Conservation (phyloP, 306 rosid genomes). For the Lithocarpus polystachyus region DNA sequence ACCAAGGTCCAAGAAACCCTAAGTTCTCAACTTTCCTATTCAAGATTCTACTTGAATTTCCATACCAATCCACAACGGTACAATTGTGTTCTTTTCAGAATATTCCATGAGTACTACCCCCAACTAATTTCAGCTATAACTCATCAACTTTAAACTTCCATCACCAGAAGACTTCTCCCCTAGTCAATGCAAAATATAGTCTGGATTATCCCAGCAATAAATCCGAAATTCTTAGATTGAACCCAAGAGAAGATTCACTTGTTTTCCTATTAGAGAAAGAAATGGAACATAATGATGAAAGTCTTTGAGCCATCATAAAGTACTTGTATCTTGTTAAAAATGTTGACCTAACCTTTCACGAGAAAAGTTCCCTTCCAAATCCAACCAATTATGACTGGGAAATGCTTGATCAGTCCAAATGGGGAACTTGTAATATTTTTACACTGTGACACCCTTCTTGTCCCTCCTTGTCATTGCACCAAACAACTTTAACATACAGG, state of each 20-base stretch:
- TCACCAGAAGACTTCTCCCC: background rate
- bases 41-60: too few species aligned
- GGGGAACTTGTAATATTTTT: background rate
- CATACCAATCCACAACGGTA: too few species aligned
- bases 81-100: too few species aligned
- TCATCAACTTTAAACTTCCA: background rate
- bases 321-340: background rate
- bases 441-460: background rate
- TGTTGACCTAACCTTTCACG: background rate
- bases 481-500: background rate
- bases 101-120: background rate
- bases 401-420: background rate
- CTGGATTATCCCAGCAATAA: background rate
- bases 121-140: background rate
- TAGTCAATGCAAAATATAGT: background rate
- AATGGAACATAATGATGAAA: too few species aligned
- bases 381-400: background rate
- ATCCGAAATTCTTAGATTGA: background rate
- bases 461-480: background rate
- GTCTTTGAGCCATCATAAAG: too few species aligned
- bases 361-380: background rate
- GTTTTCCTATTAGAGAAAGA: too few species aligned
- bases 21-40: too few species aligned
- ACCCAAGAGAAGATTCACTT: background rate
- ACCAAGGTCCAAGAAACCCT: too few species aligned